Evolutionary conservation across 345 rosid species (phyloP).

Genomic region (Salix suchowensis): DNA sequence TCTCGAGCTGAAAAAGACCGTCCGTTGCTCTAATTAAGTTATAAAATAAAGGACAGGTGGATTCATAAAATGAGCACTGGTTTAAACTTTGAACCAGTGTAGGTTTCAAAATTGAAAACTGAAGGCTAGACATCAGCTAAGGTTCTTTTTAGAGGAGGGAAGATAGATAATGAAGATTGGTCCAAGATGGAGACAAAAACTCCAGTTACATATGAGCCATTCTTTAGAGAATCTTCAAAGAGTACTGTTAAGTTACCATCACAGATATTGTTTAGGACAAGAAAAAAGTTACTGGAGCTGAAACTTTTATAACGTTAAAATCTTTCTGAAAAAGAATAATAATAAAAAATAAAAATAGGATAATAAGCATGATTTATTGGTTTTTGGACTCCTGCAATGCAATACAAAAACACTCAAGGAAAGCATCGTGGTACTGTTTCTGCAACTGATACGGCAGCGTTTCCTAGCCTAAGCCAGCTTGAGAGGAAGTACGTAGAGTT

Average conservation of each 20-base stretch:
- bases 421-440: too few relatives aligned
- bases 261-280: too few relatives aligned
- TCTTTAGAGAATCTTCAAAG: slow-evolving; percentile 14
- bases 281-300: too few relatives aligned
- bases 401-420: too few relatives aligned
- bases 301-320: too few relatives aligned
- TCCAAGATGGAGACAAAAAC: background rate
- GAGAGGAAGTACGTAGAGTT: background rate
- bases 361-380: too few relatives aligned
- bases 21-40: background rate
- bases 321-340: too few relatives aligned
- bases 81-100: background rate
- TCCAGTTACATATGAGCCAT: slow-evolving; percentile 3
- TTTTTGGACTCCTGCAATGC: too few relatives aligned
- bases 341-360: too few relatives aligned
- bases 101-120: background rate
- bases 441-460: too few relatives aligned
- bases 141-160: too few relatives aligned
- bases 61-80: background rate
- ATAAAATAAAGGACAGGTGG: background rate
- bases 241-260: background rate
- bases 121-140: background rate
- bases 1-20: background rate
- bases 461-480: background rate
- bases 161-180: too few relatives aligned